A percentile compares a stretch with the other conserved stretches of the same genome.
Evolutionary conservation across 169 alveolate species (phyloP).

Genomic region (Plasmodium blacklocki): DNA sequence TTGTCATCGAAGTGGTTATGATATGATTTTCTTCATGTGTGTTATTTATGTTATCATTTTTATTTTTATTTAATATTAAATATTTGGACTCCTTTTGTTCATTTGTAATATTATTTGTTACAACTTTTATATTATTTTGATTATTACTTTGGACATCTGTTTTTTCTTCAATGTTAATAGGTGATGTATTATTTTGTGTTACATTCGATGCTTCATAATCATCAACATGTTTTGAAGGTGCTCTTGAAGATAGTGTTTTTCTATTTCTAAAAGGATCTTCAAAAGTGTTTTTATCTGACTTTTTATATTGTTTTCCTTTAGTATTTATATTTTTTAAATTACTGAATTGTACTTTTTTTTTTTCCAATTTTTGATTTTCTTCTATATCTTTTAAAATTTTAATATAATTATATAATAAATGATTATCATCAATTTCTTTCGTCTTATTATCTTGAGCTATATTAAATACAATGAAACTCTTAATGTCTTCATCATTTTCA

Average conservation of each 20-base stretch:
- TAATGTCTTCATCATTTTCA: slow-evolving; percentile 74
- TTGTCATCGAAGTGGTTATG: no score
- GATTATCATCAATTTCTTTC: slow-evolving; percentile 67
- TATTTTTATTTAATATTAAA: no score
- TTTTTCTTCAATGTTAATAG: background rate
- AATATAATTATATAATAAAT: slow-evolving; percentile 63
- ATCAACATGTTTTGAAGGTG: slow-evolving; percentile 85
- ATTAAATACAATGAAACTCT: slow-evolving; percentile 42
- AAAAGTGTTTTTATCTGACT: slow-evolving; percentile 65
- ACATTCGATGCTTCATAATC: slow-evolving; percentile 77
- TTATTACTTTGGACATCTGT: background rate
- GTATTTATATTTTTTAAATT: slow-evolving; percentile 10
- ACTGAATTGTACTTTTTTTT: slow-evolving; percentile 32
- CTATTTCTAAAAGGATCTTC: slow-evolving; percentile 78
- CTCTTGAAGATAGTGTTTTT: slow-evolving; percentile 80
- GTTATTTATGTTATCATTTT: no score
- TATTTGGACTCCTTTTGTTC: background rate
- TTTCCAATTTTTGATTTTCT: slow-evolving; percentile 44
- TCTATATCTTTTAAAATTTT: slow-evolving; percentile 43
- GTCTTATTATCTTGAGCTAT: slow-evolving; percentile 60
- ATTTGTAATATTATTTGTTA: slow-evolving; percentile 8
- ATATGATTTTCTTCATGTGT: no score
- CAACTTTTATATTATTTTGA: slow-evolving; percentile 14
- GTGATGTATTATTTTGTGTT: background rate
- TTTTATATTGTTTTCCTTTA: slow-evolving; percentile 71